Evolutionary conservation across 2,329 filamentous ascomycete species (phyloP).

Genomic region (Aplosporella prunicola): DNA sequence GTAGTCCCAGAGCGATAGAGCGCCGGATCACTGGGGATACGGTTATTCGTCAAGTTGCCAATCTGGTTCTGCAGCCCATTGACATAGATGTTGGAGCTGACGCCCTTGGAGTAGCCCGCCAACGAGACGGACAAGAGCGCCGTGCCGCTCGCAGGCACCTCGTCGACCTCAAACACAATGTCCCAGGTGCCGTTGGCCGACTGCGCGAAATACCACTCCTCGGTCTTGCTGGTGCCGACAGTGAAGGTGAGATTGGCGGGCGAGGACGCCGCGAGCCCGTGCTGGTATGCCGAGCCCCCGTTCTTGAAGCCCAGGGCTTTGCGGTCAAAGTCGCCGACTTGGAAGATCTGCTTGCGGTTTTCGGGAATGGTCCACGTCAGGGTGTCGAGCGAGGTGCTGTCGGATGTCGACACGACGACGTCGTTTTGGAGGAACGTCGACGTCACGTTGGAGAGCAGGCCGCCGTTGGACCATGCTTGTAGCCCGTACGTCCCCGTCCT

Average conservation of each 20-base stretch:
- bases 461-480: conserved; percentile 42
- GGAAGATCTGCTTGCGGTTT: conserved; percentile 35
- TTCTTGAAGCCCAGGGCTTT: conserved; percentile 36
- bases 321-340: conserved; percentile 41
- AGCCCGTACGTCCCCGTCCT: conserved; percentile 38
- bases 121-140: conserved; percentile 35
- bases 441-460: conserved; percentile 36
- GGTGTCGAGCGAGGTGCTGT: conserved; percentile 1
- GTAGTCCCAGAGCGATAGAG: conserved; percentile 39
- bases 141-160: conserved; percentile 12
- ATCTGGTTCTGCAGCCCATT: conserved; percentile 26
- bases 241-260: conserved; percentile 39
- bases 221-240: conserved; percentile 31
- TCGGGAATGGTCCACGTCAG: conserved; percentile 34
- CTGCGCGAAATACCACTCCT: conserved; percentile 42
- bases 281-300: conserved; percentile 36
- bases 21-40: conserved; percentile 35
- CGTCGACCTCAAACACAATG: conserved; percentile 19
- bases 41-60: conserved; percentile 31
- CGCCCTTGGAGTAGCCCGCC: conserved; percentile 37
- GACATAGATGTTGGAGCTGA: conserved; percentile 30
- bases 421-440: conserved; percentile 36
- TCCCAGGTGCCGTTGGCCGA: conserved; percentile 26
- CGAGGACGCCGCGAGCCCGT: conserved; percentile 36
- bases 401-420: conserved; percentile 27